phyloP scores from a whole-genome alignment of 176 grass and related monocot species.

The Triticum monococcum region DNA sequence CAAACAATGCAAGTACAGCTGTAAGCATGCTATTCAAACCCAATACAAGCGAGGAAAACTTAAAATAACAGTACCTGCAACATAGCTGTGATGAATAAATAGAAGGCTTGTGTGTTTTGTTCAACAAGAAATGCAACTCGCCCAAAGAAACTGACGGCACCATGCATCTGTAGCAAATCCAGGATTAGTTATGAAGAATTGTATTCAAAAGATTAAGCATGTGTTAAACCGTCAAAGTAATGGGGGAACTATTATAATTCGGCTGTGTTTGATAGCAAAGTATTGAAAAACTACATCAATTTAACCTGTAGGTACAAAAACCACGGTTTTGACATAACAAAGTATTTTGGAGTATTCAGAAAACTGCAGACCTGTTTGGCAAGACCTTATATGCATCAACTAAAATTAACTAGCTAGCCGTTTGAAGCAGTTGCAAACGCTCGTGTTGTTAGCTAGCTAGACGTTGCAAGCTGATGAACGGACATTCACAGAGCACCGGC shows the following conservation, averaged over 20 bases:
- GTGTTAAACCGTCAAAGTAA: not conserved
- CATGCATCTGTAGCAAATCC: conserved; percentile 67
- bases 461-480: too few relatives aligned
- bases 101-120: conserved; percentile 91
- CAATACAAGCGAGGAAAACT: not conserved
- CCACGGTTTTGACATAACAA: too few relatives aligned
- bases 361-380: too few relatives aligned
- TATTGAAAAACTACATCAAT: too few relatives aligned
- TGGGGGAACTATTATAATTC: not conserved
- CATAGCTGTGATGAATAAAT: conserved; percentile 81
- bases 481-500: too few relatives aligned
- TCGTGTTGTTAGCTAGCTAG: too few relatives aligned
- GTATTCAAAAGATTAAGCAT: not conserved
- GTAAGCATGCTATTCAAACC: conserved; percentile 1
- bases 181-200: not conserved
- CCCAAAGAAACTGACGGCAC: conserved; percentile 88
- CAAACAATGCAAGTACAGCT: not conserved
- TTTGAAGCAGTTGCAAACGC: too few relatives aligned
- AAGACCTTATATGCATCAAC: too few relatives aligned
- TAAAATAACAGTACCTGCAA: conserved; percentile 51
- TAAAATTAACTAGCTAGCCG: too few relatives aligned
- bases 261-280: too few relatives aligned
- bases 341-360: too few relatives aligned
- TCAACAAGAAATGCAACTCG: conserved; percentile 75
- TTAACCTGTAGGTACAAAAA: too few relatives aligned